Evolutionary conservation across 805 yeast species (phyloP).

Genomic region (Cyberlindnera suaveolens): DNA sequence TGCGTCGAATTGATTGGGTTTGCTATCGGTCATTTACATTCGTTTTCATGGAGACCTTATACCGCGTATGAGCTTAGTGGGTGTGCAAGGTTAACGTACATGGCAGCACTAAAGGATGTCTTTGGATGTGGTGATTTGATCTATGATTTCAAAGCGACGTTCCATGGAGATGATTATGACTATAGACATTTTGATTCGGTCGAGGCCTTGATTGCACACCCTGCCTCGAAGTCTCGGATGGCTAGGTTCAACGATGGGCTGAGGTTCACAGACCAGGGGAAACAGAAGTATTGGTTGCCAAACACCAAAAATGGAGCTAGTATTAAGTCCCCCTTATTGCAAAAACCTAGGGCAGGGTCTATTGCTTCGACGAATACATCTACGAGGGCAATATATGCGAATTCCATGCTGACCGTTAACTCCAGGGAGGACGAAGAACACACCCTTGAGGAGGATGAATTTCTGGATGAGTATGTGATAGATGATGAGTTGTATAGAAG

Average conservation of each 20-base stretch:
- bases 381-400: slow-evolving; percentile 20
- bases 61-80: slow-evolving; percentile 55
- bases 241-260: slow-evolving; percentile 78
- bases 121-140: slow-evolving; percentile 71
- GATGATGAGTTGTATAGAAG: slow-evolving; percentile 31
- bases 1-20: slow-evolving; percentile 82
- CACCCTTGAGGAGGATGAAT: slow-evolving; percentile 3
- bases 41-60: slow-evolving; percentile 77
- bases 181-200: slow-evolving; percentile 80
- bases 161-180: slow-evolving; percentile 67
- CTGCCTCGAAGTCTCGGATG: slow-evolving; percentile 55
- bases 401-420: slow-evolving; percentile 16
- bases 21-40: slow-evolving; percentile 82
- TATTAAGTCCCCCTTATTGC: slow-evolving; percentile 14
- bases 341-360: slow-evolving; percentile 15
- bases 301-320: slow-evolving; percentile 6
- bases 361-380: slow-evolving; percentile 19
- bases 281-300: slow-evolving; percentile 68
- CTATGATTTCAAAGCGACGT: slow-evolving; percentile 67
- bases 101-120: slow-evolving; percentile 68
- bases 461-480: slow-evolving; percentile 24
- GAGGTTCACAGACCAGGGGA: slow-evolving; percentile 73
- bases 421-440: slow-evolving; percentile 9
- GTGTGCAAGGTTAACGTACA: slow-evolving; percentile 56
- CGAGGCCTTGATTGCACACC: slow-evolving; percentile 62